A percentile compares a stretch with the other conserved stretches of the same genome.
Evolutionary conservation across 305 asterid species (phyloP).

Genomic region (Solanum chacoense): DNA sequence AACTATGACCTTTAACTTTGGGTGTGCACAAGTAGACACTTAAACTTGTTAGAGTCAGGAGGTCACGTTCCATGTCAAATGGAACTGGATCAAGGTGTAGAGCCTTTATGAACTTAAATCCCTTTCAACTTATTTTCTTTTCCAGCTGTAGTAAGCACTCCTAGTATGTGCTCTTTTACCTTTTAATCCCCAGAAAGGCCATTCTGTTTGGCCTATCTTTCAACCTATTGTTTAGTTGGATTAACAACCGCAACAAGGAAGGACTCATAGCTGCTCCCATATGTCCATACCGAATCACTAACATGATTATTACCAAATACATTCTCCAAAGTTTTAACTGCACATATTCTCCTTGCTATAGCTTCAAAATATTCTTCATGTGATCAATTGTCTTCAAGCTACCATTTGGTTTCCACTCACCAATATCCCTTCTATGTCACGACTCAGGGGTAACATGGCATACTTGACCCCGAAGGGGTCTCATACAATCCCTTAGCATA

Average conservation of each 20-base stretch:
- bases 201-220: conserved; percentile 7
- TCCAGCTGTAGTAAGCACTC: conserved; percentile 6
- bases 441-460: too few species aligned
- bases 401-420: conserved; percentile 18
- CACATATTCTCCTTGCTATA: conserved; percentile 20
- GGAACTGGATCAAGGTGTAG: conserved; percentile 14
- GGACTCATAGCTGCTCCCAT: conserved; percentile 15
- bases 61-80: conserved; percentile 15
- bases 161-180: conserved; percentile 6
- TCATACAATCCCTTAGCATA: too few species aligned
- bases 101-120: conserved; percentile 9
- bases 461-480: too few species aligned
- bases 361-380: conserved; percentile 19
- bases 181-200: conserved; percentile 10
- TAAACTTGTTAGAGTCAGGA: conserved; percentile 9
- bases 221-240: conserved; percentile 12
- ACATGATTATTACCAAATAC: background rate
- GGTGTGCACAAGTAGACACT: background rate
- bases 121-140: conserved; percentile 18
- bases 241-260: conserved; percentile 15
- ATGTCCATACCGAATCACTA: conserved; percentile 15
- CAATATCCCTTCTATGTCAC: conserved; percentile 7
- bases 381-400: conserved; percentile 17
- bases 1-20: conserved; percentile 6
- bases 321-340: conserved; percentile 12